Conservation (phyloP, 495 filamentous ascomycete genomes). For the Penicillium paxilli region DNA sequence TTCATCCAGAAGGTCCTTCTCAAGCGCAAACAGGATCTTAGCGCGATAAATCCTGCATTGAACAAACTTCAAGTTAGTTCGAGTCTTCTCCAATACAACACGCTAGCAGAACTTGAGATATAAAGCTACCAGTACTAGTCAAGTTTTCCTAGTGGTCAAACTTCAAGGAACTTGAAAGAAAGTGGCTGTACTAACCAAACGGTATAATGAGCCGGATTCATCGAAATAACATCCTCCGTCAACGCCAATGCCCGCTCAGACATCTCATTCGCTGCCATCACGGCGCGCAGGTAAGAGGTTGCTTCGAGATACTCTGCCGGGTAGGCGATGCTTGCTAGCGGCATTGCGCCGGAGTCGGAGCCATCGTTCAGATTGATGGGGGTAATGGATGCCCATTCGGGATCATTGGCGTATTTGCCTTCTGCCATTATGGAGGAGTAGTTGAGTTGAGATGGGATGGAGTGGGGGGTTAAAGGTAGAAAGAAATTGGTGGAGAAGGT, state of each 20-base stretch:
- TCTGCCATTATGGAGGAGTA: no score
- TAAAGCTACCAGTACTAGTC: no score
- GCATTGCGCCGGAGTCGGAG: constrained; percentile 49
- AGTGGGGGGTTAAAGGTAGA: no score
- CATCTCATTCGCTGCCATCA: constrained; percentile 88
- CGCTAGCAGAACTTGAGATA: not conserved
- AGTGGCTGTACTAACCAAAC: constrained; percentile 79
- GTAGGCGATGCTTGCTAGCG: constrained; percentile 88
- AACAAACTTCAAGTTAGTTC: no score
- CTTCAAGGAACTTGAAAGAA: no score
- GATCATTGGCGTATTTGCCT: constrained; percentile 62
- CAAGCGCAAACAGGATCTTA: constrained; percentile 66
- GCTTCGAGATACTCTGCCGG: constrained; percentile 82
- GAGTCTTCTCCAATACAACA: no score
- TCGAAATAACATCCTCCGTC: constrained; percentile 80
- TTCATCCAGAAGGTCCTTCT: constrained; percentile 68
- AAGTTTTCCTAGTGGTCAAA: no score
- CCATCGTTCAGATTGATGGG: constrained; percentile 87
- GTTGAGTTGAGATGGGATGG: no score
- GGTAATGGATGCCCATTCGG: constrained; percentile 78
- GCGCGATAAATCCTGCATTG: constrained; percentile 76
- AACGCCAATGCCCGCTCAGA: constrained; percentile 75
- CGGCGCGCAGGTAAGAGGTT: constrained; percentile 84
- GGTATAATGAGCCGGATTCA: constrained; percentile 98
- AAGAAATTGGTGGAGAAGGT: no score